Conservation (phyloP, 768 basidiomycete genomes). For the Termitomyces bulborhizus region DNA sequence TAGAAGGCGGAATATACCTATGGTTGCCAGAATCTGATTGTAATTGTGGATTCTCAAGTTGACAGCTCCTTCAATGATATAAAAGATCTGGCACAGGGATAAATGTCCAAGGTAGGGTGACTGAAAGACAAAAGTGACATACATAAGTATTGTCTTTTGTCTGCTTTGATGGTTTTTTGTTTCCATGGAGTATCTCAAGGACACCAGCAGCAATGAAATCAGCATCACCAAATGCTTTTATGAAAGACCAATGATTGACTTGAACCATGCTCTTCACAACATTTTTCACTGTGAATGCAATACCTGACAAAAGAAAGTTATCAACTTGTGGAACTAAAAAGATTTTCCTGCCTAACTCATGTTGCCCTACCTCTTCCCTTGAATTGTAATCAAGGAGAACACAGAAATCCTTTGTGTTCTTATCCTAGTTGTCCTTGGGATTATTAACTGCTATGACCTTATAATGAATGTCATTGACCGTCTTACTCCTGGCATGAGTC, state of each 20-base stretch:
- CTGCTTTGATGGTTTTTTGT: constrained; percentile 78
- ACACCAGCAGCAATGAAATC: constrained; percentile 91
- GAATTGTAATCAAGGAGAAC: constrained; percentile 63
- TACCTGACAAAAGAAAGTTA: constrained; percentile 17
- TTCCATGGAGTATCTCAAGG: constrained; percentile 70
- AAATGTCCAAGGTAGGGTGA: not conserved
- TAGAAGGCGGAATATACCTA: no score
- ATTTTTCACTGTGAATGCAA: constrained; percentile 2
- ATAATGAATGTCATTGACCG: constrained; percentile 31
- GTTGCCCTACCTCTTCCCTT: constrained; percentile 55
- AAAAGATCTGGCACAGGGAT: constrained; percentile 32
- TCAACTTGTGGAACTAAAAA: not conserved
- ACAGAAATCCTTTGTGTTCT: constrained; percentile 60
- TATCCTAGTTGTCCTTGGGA: constrained; percentile 83
- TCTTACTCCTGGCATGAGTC: constrained; percentile 45
- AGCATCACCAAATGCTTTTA: constrained; percentile 90
- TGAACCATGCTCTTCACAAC: not conserved
- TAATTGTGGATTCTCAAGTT: constrained; percentile 80
- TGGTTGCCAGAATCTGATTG: constrained; percentile 63
- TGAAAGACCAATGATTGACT: constrained; percentile 58
- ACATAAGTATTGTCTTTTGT: constrained; percentile 86
- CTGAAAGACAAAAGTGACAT: not conserved
- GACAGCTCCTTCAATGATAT: constrained; percentile 84
- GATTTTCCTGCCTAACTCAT: constrained; percentile 40
- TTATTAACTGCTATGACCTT: constrained; percentile 27